Percentiles rank a stretch among this genome's conserved stretches.
Conservation (phyloP, 148 eudicot species). For the Cornus kousa region DNA sequence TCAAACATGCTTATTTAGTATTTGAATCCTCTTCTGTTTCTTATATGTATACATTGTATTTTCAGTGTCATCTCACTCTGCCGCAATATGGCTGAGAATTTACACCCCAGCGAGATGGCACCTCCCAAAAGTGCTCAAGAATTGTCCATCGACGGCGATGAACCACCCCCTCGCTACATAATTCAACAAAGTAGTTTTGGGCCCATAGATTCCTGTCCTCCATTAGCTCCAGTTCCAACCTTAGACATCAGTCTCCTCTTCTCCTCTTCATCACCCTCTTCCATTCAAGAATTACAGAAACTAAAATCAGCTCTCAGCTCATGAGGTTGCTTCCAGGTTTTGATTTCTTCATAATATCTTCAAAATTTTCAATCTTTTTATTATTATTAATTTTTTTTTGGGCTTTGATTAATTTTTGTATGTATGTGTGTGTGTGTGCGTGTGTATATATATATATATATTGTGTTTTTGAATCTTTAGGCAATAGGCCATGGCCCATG, state of each 20-base stretch:
- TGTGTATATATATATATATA: no score
- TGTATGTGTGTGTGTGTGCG: no score
- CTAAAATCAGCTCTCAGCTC: conserved; percentile 45
- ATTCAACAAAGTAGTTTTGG: conserved; percentile 14
- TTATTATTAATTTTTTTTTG: no score
- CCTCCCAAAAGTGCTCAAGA: not conserved
- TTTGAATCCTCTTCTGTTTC: no score
- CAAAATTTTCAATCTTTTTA: not conserved
- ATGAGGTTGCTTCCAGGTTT: conserved; percentile 64
- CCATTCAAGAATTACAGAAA: conserved; percentile 31
- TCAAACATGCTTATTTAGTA: no score
- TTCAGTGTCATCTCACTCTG: not conserved
- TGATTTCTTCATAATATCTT: not conserved
- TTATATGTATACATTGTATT: no score
- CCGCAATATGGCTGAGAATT: not conserved
- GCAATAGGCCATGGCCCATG: conserved; percentile 44
- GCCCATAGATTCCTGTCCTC: conserved; percentile 1
- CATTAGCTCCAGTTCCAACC: conserved; percentile 10
- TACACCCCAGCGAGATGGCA: not conserved
- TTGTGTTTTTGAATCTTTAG: conserved; percentile 13
- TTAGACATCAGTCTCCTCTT: conserved; percentile 34
- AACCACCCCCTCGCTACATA: not conserved
- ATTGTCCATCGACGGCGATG: not conserved
- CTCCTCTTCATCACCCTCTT: conserved; percentile 8
- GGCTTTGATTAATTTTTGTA: not conserved